Evolutionary conservation across 441 rosid genomes (phyloP), one percentile per base, ranked within the genome.

Genomic region (Gossypium trilobum): DNA sequence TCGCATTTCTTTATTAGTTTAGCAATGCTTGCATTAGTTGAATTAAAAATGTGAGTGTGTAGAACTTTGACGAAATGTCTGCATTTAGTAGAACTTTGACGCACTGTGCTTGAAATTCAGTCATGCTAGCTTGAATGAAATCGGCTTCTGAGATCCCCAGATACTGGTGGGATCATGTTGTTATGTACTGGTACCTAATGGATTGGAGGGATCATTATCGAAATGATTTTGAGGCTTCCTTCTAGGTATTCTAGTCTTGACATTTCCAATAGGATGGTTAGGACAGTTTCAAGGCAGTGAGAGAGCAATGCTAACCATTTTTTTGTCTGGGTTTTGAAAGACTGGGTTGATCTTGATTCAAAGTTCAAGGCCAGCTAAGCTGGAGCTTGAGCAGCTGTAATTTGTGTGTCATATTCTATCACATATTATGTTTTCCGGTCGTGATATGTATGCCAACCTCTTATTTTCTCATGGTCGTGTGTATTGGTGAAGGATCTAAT

Each of bases 251-350:
- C 51, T 17, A 63, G 5, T 39, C 14, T 19, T 63, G 51, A 19
- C 68, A 63, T 63, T 63, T 63, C 68, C 51, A 9, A 62, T 13
- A 17, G 51, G 44, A 36, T 64, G 44, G 52, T 23, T 64, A 64
- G 33, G 31, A 25, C 9, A 20, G 5, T 64, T 42, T 8, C 16
- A 1, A 19, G 25, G 68, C 74, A 42, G 23, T 39, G 36, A 19
- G 39, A 68, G 14, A 33, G 36, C 58, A 48, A 27, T 51, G 29
- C 5, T 14, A 52, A 50, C 60, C 9, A 23, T 25, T 50, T 16
- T 36, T 62, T 55, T n/a, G 0, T 70, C 16, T 70, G 29, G 14
- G 10, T 58, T n/a, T 57, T 29, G 33, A 29, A 29, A 5, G 36
- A 16, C 22, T 27, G 22, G 50, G 67, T 4, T 59, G 68, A 46